Evolutionary conservation across 2,329 filamentous ascomycete species (phyloP).

Genomic region (Trichoderma harzianum): DNA sequence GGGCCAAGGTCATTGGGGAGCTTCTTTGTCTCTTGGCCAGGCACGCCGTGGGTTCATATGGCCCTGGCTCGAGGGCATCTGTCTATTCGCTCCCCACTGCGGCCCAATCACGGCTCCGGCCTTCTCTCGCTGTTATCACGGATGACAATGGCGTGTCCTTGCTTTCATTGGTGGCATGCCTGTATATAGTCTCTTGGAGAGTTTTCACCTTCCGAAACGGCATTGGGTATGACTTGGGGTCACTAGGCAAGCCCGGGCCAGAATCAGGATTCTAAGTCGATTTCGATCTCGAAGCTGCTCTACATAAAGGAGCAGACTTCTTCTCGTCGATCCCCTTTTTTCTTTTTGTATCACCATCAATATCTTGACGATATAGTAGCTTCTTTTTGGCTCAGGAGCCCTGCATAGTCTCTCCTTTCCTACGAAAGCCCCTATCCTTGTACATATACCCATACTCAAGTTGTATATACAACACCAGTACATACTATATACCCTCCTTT

Average conservation of each 20-base stretch:
- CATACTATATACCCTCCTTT: background rate
- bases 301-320: constrained; percentile 13
- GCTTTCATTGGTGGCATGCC: constrained; percentile 8
- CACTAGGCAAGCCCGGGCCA: background rate
- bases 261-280: background rate
- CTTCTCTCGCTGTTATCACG: background rate
- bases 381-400: constrained; percentile 17
- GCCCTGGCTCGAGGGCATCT: constrained; percentile 6
- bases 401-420: constrained; percentile 11
- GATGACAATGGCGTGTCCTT: constrained; percentile 14
- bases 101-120: constrained; percentile 6
- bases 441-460: constrained; percentile 10
- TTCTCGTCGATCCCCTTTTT: background rate
- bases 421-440: background rate
- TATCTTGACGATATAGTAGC: constrained; percentile 17
- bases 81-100: background rate
- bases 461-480: constrained; percentile 10
- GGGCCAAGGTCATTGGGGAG: constrained; percentile 11
- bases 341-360: background rate
- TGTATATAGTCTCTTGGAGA: background rate
- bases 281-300: background rate
- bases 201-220: constrained; percentile 19
- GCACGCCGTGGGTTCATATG: constrained; percentile 8
- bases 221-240: constrained; percentile 17
- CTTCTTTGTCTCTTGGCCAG: constrained; percentile 2